These are phyloP conservation scores for Yamadazyma sp. DNA, from an alignment of 1,139 yeast species.

Conservation along the genomic window DNA sequence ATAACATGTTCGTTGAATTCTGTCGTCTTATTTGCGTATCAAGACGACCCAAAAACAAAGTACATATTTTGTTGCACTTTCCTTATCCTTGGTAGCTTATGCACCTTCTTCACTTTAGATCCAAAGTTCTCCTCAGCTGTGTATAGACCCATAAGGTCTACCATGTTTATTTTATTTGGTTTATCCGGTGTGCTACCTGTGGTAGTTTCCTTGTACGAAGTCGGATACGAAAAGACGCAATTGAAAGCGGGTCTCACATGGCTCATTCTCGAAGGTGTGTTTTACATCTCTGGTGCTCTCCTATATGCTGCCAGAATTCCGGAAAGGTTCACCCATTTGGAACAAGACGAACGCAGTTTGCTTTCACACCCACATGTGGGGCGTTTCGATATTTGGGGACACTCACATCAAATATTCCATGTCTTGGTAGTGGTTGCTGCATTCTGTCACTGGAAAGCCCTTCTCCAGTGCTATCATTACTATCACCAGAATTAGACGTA, in stretches of 20 bases:
- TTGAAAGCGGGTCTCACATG: slow-evolving; percentile 57
- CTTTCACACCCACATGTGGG: slow-evolving; percentile 24
- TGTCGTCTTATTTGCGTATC: slow-evolving; percentile 64
- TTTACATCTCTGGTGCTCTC: slow-evolving; percentile 77
- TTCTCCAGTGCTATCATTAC: slow-evolving; percentile 58
- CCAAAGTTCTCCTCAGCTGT: slow-evolving; percentile 64
- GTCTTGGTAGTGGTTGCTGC: slow-evolving; percentile 82
- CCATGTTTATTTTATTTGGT: slow-evolving; percentile 80
- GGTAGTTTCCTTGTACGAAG: slow-evolving; percentile 43
- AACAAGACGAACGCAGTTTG: slow-evolving; percentile 21
- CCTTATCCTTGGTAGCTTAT: slow-evolving; percentile 54
- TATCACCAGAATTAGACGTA: slow-evolving; percentile 24
- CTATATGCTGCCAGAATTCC: slow-evolving; percentile 80
- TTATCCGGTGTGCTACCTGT: slow-evolving; percentile 77
- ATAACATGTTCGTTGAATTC: slow-evolving; percentile 77
- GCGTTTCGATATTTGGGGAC: slow-evolving; percentile 69
- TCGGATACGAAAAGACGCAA: slow-evolving; percentile 40
- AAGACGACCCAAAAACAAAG: slow-evolving; percentile 47
- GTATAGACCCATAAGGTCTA: slow-evolving; percentile 77
- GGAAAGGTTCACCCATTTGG: slow-evolving; percentile 68
- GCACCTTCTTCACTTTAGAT: slow-evolving; percentile 64
- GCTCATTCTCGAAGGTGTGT: slow-evolving; percentile 66
- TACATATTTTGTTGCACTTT: slow-evolving; percentile 50
- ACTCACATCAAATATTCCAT: slow-evolving; percentile 89
- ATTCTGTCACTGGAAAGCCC: slow-evolving; percentile 66